These are phyloP conservation scores for Podila minutissima DNA, from an alignment of 192 early-diverging fungal species.

Conservation along the genomic window DNA sequence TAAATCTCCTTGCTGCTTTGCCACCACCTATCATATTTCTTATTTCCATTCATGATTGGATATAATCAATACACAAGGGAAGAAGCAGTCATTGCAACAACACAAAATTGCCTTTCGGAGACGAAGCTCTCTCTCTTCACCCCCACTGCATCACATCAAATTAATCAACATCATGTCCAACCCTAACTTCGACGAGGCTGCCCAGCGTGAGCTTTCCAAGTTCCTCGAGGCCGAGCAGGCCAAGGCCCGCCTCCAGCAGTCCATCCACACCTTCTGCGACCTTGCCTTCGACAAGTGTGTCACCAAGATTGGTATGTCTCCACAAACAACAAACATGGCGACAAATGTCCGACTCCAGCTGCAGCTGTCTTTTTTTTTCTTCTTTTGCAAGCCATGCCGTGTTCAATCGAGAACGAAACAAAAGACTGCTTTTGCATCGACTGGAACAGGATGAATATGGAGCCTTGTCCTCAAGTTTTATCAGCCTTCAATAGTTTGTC, in stretches of 20 bases:
- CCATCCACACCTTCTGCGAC: slow-evolving; percentile 69
- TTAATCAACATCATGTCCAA: slow-evolving; percentile 24
- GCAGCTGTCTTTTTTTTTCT: not conserved
- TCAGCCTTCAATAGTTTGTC: no score
- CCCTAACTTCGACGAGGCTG: slow-evolving; percentile 59
- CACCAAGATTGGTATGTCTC: slow-evolving; percentile 53
- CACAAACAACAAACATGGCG: not conserved
- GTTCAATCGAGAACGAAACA: no score
- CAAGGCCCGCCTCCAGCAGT: slow-evolving; percentile 66
- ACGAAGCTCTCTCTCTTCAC: not conserved
- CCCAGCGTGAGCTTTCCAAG: slow-evolving; percentile 63
- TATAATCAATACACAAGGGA: not conserved
- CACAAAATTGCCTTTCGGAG: slow-evolving; percentile 5
- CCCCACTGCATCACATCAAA: not conserved
- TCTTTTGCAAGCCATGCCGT: not conserved
- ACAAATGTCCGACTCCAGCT: not conserved
- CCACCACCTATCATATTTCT: not conserved
- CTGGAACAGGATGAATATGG: no score
- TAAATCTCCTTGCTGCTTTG: not conserved
- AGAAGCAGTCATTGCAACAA: not conserved
- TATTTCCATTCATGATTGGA: not conserved
- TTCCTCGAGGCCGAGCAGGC: slow-evolving; percentile 69
- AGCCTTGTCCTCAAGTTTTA: no score
- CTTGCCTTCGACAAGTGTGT: slow-evolving; percentile 81
- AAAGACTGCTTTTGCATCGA: no score